Evolutionary conservation across 495 filamentous ascomycete genomes (phyloP).

Genomic region (Haplographium delicatum): DNA sequence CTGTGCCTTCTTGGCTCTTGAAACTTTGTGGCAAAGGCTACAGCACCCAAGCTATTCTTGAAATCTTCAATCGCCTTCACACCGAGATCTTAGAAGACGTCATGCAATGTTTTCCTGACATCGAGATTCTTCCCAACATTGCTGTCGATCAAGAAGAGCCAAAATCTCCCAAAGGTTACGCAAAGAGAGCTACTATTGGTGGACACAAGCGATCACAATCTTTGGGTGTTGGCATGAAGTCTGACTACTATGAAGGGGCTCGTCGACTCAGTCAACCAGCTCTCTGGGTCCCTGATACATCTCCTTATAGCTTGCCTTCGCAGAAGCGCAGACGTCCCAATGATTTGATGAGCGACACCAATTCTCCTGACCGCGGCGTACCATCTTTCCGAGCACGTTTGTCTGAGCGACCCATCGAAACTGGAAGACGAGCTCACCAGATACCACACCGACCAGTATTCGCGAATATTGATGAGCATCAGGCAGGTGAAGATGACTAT

Average conservation of each 20-base stretch:
- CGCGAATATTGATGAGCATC: constrained; percentile 19
- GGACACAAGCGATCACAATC: constrained; percentile 38
- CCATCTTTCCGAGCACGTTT: constrained; percentile 3
- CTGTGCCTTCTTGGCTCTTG: constrained; percentile 41
- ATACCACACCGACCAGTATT: constrained; percentile 12
- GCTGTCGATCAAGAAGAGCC: constrained; percentile 15
- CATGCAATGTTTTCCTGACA: constrained; percentile 50
- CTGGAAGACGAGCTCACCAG: constrained; percentile 9
- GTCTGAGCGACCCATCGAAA: constrained; percentile 4
- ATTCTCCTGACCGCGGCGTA: neutral
- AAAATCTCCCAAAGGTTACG: constrained; percentile 18
- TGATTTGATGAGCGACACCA: constrained; percentile 4
- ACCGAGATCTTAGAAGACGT: constrained; percentile 26
- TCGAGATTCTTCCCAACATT: constrained; percentile 62
- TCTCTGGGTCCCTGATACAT: constrained; percentile 7
- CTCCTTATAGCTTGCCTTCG: neutral
- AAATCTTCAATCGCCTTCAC: constrained; percentile 32
- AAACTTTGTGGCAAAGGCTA: constrained; percentile 30
- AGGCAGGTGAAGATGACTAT: constrained; percentile 4
- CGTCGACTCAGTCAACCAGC: constrained; percentile 12
- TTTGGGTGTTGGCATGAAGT: constrained; percentile 23
- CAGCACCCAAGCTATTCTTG: constrained; percentile 31
- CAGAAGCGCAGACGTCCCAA: constrained; percentile 23
- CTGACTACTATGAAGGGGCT: constrained; percentile 3
- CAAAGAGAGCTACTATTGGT: constrained; percentile 18